Evolutionary conservation across 441 rosid genomes (phyloP).

Genomic region (Macaranga tanarius): DNA sequence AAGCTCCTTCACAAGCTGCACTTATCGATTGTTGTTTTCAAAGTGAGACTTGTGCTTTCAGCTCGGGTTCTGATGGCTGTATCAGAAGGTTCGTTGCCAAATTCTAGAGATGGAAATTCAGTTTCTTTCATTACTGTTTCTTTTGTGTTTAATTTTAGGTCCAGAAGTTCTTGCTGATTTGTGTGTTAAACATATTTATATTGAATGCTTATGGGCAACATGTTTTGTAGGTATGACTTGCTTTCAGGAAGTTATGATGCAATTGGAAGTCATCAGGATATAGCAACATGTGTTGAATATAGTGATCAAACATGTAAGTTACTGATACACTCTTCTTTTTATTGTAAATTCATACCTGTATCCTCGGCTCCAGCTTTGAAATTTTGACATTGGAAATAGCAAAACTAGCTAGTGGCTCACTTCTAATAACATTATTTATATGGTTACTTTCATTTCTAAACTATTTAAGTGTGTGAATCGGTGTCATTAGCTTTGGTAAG

Average conservation of each 20-base stretch:
- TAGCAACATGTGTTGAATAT: conserved; percentile 60
- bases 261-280: conserved; percentile 64
- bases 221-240: conserved; percentile 60
- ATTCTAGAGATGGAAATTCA: background rate
- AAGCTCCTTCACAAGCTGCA: conserved; percentile 47
- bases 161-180: too few relatives aligned
- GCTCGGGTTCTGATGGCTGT: conserved; percentile 64
- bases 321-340: conserved; percentile 15
- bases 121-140: too few relatives aligned
- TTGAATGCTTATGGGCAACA: background rate
- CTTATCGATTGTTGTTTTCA: conserved; percentile 84
- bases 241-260: conserved; percentile 39
- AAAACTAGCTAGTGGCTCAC: background rate
- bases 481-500: background rate
- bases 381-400: background rate
- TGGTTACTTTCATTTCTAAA: background rate
- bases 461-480: background rate
- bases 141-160: too few relatives aligned
- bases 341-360: background rate
- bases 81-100: conserved; percentile 53
- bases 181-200: too few relatives aligned
- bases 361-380: background rate
- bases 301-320: conserved; percentile 59
- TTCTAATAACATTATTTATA: background rate
- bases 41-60: conserved; percentile 49